phyloP scores from a whole-genome alignment of 768 basidiomycete genomes.

The Phaeolepiota aurea region DNA sequence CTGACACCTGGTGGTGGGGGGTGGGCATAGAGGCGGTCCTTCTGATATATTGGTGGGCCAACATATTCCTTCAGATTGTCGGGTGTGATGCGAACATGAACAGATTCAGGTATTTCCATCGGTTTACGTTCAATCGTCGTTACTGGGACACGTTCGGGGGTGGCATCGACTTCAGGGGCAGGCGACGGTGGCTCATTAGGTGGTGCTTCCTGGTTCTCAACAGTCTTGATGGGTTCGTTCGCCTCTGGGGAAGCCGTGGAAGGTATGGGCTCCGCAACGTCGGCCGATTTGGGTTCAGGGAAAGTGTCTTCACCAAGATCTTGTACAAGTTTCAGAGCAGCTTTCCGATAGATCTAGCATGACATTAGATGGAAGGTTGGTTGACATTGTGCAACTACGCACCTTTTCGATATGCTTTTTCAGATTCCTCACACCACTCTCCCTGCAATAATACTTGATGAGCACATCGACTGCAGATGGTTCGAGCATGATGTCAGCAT shows the following conservation, averaged over 20 bases:
- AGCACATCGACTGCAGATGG: conserved; percentile 73
- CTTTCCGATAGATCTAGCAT: conserved; percentile 88
- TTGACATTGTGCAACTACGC: no score
- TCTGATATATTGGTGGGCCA: conserved; percentile 91
- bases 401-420: conserved; percentile 99
- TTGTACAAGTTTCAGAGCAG: conserved; percentile 83
- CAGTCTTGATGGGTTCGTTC: conserved; percentile 23
- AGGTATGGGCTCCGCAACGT: conserved; percentile 10
- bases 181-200: conserved; percentile 8
- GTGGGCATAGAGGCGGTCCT: conserved; percentile 80
- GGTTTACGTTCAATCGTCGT: conserved; percentile 80
- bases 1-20: conserved; percentile 87
- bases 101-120: conserved; percentile 66
- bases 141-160: conserved; percentile 32
- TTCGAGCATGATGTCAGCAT: conserved; percentile 76
- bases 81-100: conserved; percentile 75
- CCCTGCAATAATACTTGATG: conserved; percentile 95
- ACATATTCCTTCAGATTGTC: conserved; percentile 95
- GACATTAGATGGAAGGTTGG: no score
- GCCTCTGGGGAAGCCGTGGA: conserved; percentile 7
- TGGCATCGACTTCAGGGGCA: conserved; percentile 6
- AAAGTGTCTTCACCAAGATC: conserved; percentile 84
- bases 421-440: conserved; percentile 92
- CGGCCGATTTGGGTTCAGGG: conserved; percentile 48
- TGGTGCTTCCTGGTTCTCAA: conserved; percentile 12